A percentile compares a stretch with the other conserved stretches of the same genome.
These are phyloP conservation scores for Aspergillus sp. DNA, from an alignment of 2,329 filamentous ascomycete species.

Conservation along the genomic window DNA sequence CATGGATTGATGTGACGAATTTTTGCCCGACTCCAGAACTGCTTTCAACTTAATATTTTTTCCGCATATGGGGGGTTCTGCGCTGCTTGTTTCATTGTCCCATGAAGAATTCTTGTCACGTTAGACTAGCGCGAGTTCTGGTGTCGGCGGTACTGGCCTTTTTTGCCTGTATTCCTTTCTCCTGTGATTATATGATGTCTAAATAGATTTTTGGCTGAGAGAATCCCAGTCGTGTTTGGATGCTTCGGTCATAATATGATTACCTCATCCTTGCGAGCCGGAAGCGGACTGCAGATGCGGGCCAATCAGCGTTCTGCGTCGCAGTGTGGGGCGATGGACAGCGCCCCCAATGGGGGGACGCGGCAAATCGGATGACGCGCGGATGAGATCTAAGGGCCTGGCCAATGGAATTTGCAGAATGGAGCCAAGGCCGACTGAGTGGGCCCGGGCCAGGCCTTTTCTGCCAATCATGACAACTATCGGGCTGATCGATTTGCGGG, in stretches of 20 bases:
- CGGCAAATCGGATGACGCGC: conserved; percentile 13
- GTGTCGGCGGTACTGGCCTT: conserved; percentile 9
- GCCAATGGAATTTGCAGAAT: conserved; percentile 7
- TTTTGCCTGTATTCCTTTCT: conserved; percentile 4
- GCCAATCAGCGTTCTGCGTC: neutral
- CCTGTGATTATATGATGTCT: conserved; percentile 5
- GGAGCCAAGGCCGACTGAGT: conserved; percentile 5
- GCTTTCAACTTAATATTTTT: conserved; percentile 3
- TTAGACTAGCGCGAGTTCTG: conserved; percentile 13
- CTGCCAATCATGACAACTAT: conserved; percentile 13
- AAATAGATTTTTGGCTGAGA: conserved; percentile 1
- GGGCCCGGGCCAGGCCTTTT: conserved; percentile 4
- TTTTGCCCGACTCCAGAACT: conserved; percentile 4
- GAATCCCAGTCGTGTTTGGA: conserved; percentile 1
- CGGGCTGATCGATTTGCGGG: conserved; percentile 13
- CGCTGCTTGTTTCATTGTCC: conserved; percentile 7
- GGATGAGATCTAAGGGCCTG: conserved; percentile 4
- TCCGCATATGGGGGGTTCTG: conserved; percentile 1
- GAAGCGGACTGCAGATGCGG: conserved; percentile 2
- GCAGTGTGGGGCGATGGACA: too few relatives aligned
- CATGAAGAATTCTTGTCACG: conserved; percentile 14
- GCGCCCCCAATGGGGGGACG: too few relatives aligned
- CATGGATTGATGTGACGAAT: conserved; percentile 7
- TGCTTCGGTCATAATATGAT: conserved; percentile 1
- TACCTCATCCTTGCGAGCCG: too few relatives aligned